Evolutionary conservation across 768 basidiomycete genomes (phyloP).

Genomic region (Psilocybe subaeruginosa): DNA sequence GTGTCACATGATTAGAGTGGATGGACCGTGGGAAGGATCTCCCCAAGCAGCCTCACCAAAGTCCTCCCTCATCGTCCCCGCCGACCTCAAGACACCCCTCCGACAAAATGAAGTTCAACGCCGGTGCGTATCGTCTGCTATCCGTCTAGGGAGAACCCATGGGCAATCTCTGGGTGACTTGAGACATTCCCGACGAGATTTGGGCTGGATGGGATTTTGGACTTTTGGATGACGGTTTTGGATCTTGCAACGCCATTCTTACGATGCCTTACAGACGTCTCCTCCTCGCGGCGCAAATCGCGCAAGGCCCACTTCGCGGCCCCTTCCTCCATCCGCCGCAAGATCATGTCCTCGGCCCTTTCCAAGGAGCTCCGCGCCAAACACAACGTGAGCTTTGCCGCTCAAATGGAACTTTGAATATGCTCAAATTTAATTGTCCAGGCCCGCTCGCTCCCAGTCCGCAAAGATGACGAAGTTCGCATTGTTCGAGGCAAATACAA

Average conservation of each 20-base stretch:
- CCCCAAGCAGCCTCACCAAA: constrained; percentile 24
- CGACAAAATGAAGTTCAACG: constrained; percentile 77
- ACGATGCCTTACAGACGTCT: constrained; percentile 62
- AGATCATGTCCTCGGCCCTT: constrained; percentile 96
- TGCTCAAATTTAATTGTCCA: constrained; percentile 29
- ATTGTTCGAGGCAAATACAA: constrained; percentile 98
- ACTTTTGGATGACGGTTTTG: constrained; percentile 45
- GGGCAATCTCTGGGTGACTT: constrained; percentile 26
- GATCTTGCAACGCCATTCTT: constrained; percentile 29
- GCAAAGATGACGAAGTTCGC: constrained; percentile 98
- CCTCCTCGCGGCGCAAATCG: constrained; percentile 95
- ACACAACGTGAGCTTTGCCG: constrained; percentile 71
- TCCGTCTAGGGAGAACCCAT: constrained; percentile 19
- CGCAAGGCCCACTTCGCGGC: constrained; percentile 98
- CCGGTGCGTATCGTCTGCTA: constrained; percentile 60
- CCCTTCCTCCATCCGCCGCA: constrained; percentile 92
- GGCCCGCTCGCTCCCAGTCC: constrained; percentile 91
- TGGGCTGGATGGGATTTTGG: constrained; percentile 57
- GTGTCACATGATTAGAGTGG: constrained; percentile 36
- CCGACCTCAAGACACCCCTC: constrained; percentile 59
- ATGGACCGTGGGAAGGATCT: constrained; percentile 39
- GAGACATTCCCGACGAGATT: constrained; percentile 31
- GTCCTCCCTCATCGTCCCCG: constrained; percentile 50
- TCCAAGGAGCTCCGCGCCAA: constrained; percentile 94
- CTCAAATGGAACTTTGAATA: not conserved